A percentile compares a stretch with the other conserved stretches of the same genome.
phyloP scores from a whole-genome alignment of 805 yeast species.

The Pichia heedii region DNA sequence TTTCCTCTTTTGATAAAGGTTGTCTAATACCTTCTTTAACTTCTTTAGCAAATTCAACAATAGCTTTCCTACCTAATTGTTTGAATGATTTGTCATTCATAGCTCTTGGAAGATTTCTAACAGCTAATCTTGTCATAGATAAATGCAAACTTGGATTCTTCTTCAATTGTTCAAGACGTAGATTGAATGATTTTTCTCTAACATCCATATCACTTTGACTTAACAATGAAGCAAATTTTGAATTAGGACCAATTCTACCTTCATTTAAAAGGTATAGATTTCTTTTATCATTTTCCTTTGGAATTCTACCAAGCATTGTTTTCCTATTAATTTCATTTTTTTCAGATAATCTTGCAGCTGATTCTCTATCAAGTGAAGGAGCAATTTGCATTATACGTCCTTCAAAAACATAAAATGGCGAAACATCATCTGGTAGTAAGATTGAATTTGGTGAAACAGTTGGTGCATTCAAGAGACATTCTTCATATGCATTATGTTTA shows the following conservation, averaged over 20 bases:
- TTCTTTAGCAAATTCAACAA: slow-evolving; percentile 88
- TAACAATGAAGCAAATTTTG: slow-evolving; percentile 65
- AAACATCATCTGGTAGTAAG: slow-evolving; percentile 85
- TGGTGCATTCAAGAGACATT: slow-evolving; percentile 76
- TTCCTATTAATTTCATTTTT: slow-evolving; percentile 65
- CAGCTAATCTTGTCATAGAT: slow-evolving; percentile 90
- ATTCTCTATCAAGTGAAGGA: slow-evolving; percentile 78
- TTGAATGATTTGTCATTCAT: slow-evolving; percentile 84
- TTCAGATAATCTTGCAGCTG: slow-evolving; percentile 68
- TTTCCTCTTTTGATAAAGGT: slow-evolving; percentile 82
- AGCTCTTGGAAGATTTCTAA: slow-evolving; percentile 88
- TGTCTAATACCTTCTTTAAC: slow-evolving; percentile 69
- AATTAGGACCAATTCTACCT: slow-evolving; percentile 78
- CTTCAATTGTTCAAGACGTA: slow-evolving; percentile 82
- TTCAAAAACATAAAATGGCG: slow-evolving; percentile 80
- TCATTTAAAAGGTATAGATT: slow-evolving; percentile 82
- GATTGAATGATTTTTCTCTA: slow-evolving; percentile 77
- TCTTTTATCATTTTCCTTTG: slow-evolving; percentile 74
- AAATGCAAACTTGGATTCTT: slow-evolving; percentile 87
- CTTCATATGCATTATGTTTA: slow-evolving; percentile 48
- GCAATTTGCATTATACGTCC: slow-evolving; percentile 83
- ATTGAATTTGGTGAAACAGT: slow-evolving; percentile 48
- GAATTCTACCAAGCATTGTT: slow-evolving; percentile 70
- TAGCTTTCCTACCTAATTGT: slow-evolving; percentile 88
- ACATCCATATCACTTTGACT: slow-evolving; percentile 70